Evolutionary conservation across 148 eudicot genomes (phyloP).

Genomic region (Camellia granthamiana): DNA sequence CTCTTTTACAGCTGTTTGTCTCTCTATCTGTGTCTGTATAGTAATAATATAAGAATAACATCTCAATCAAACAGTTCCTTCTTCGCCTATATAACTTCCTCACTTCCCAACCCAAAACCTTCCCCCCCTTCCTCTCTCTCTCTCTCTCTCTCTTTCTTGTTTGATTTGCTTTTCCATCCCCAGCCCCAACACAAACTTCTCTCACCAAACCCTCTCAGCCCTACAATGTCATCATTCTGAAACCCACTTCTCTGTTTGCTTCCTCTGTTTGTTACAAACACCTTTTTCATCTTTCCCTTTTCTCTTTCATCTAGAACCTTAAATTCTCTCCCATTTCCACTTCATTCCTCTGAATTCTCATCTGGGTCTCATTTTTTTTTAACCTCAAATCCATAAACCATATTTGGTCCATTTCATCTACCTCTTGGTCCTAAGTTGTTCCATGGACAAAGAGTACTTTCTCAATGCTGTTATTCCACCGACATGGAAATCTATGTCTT

Average conservation of each 20-base stretch:
- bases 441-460: conserved; percentile 62
- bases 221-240: background rate
- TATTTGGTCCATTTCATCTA: background rate
- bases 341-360: background rate
- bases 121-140: conserved; percentile 19
- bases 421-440: background rate
- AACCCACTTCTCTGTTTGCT: conserved; percentile 13
- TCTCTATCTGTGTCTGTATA: too few species aligned
- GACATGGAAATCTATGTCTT: conserved; percentile 33
- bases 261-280: conserved; percentile 11
- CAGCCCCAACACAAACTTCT: conserved; percentile 3
- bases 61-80: conserved; percentile 21
- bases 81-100: conserved; percentile 31
- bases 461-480: conserved; percentile 31
- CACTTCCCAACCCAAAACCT: conserved; percentile 13
- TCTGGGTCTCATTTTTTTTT: background rate
- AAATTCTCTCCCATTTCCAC: background rate
- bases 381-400: background rate
- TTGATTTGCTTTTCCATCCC: background rate
- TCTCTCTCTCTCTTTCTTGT: conserved; percentile 18
- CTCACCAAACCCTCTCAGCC: conserved; percentile 2
- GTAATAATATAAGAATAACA: background rate
- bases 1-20: too few species aligned
- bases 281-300: conserved; percentile 14
- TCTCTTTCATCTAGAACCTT: conserved; percentile 2